Percentiles rank a stretch among this genome's conserved stretches.
phyloP scores from a whole-genome alignment of 805 yeast genomes.

The Ogataea saltuana region DNA sequence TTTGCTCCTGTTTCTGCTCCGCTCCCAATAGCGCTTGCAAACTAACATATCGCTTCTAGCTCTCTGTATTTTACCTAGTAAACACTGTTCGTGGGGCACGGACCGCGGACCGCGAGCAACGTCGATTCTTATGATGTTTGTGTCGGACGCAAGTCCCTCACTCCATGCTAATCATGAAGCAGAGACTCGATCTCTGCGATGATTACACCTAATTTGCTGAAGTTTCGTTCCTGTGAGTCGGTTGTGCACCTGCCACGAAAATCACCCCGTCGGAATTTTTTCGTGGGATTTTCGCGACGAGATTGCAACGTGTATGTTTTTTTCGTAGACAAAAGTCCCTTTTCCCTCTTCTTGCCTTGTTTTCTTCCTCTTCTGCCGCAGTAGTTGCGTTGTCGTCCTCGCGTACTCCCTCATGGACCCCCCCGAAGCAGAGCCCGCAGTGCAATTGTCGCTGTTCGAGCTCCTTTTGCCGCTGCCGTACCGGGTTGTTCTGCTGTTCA shows the following conservation, averaged over 20 bases:
- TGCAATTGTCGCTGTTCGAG: conserved; percentile 29
- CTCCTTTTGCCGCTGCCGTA: conserved; percentile 49
- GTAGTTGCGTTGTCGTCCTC: not conserved
- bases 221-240: not conserved
- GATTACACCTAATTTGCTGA: conserved; percentile 17
- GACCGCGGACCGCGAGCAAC: too few relatives aligned
- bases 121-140: conserved; percentile 46
- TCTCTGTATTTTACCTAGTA: conserved; percentile 1
- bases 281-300: conserved; percentile 1
- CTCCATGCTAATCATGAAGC: conserved; percentile 64
- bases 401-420: conserved; percentile 1
- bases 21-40: too few relatives aligned
- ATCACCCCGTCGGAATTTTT: too few relatives aligned
- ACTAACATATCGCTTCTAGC: conserved; percentile 3
- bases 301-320: conserved; percentile 5
- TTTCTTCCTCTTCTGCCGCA: not conserved
- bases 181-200: conserved; percentile 3
- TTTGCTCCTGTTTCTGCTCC: too few relatives aligned
- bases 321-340: too few relatives aligned
- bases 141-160: conserved; percentile 19
- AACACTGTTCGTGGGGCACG: not conserved
- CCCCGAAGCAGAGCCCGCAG: conserved; percentile 1
- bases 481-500: conserved; percentile 49
- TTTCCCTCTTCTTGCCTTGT: not conserved
- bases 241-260: too few relatives aligned